Evolutionary conservation across 176 grass and related monocot genomes (phyloP), one percentile per base, ranked within the genome.

Genomic region (Avena atlantica): DNA sequence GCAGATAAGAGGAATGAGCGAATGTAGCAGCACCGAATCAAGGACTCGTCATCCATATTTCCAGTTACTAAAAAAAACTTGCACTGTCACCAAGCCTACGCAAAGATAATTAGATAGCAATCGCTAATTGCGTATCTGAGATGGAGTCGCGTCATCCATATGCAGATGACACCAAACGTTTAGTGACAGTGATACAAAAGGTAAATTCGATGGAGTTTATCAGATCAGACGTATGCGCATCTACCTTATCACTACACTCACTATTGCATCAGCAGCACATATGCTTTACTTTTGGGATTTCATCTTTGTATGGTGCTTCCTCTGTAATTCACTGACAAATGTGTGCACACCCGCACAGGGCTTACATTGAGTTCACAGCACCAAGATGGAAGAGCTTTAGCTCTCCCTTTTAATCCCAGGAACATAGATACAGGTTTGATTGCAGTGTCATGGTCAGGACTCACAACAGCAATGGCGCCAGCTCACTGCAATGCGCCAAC

Each of bases 331-430:
- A 53, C 13, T 53, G 51, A 53, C 51, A 53, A 13, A 14, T 53
- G 13, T 53, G 51, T 53, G 12, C 45, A 10, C 3, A 57, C 55
- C 40, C 17, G 20, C 42, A 45, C 9, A 4, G 2, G 19, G 4
- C 6, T 72, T 23, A 13, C 70, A 72, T 50, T 77, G 4, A 20
- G 56, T 31, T n/a, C 10, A 36, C 0, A 29, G 1, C 82, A 50
- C 3, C 49, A 56, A 42, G 61, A 44, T 11, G 55, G 71, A n/a
- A 5, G 70, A 90, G 78, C 83, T 77, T 82, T 81, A 45, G 79
- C 88, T 52, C 71, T 63, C 86, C 83, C 51, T 53, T 45, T 63
- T 11, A 86, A 86, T 52, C 63, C 49, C 84, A 86, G 37, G 64
- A 70, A 71, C n/a, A 90, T 71, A 86, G 84, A 45, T 77, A 74